Conservation (phyloP, 495 filamentous ascomycete genomes). For the Tuber microsphaerosporum region DNA sequence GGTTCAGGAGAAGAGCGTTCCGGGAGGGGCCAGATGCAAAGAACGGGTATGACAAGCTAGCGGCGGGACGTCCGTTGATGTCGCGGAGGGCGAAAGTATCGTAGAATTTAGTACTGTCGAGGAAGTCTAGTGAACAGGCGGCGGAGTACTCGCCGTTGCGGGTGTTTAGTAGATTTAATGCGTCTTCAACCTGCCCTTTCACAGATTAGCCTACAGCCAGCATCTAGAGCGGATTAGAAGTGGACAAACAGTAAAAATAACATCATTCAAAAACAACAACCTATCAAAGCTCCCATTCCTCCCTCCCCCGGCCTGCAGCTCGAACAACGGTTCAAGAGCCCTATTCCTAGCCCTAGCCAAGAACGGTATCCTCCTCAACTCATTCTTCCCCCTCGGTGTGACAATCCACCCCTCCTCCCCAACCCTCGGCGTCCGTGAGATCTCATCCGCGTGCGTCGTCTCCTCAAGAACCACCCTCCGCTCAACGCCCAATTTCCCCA, state of each 20-base stretch:
- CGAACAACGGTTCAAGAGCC: constrained; percentile 49
- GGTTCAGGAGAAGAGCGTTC: constrained; percentile 50
- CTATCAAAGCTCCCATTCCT: constrained; percentile 53
- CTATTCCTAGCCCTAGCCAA: constrained; percentile 58
- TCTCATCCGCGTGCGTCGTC: constrained; percentile 53
- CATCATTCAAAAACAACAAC: constrained; percentile 68
- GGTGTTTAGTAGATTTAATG: constrained; percentile 64
- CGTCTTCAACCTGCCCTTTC: constrained; percentile 52
- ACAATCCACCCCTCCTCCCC: constrained; percentile 53
- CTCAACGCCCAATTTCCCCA: constrained; percentile 51
- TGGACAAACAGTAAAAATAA: constrained; percentile 58
- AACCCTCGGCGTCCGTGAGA: constrained; percentile 41
- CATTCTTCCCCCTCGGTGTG: constrained; percentile 48
- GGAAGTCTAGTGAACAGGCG: constrained; percentile 74
- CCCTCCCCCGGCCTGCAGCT: constrained; percentile 42
- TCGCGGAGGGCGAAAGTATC: constrained; percentile 84
- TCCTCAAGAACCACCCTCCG: constrained; percentile 52
- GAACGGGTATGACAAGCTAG: constrained; percentile 68
- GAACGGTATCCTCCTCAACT: constrained; percentile 61
- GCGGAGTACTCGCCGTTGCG: constrained; percentile 67
- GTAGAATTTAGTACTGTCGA: constrained; percentile 61
- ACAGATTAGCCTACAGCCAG: constrained; percentile 5
- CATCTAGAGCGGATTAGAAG: constrained; percentile 13
- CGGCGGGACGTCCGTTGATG: constrained; percentile 53
- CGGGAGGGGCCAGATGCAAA: constrained; percentile 59